A percentile compares a stretch with the other conserved stretches of the same genome.
These are phyloP conservation scores for Bruguiera parviflora DNA, from an alignment of 345 rosid species.

Conservation along the genomic window DNA sequence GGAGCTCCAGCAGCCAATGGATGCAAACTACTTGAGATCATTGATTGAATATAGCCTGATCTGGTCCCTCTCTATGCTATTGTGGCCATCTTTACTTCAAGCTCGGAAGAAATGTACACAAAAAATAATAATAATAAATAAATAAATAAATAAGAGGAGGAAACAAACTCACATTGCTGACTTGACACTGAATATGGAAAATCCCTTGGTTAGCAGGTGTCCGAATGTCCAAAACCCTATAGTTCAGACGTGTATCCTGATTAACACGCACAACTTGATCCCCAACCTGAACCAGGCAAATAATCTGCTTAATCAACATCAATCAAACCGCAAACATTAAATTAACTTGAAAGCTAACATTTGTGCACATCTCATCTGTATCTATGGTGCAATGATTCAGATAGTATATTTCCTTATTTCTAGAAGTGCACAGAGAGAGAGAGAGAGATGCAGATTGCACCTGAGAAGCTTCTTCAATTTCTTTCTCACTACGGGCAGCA, in stretches of 20 bases:
- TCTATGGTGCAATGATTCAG: not conserved
- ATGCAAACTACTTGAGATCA: not conserved
- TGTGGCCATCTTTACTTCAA: not conserved
- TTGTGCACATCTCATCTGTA: not conserved
- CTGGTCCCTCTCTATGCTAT: not conserved
- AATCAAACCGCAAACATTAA: not conserved
- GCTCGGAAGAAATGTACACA: not conserved
- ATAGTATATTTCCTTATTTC: too few relatives aligned
- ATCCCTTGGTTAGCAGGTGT: slow-evolving; percentile 83
- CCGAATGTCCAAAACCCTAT: slow-evolving; percentile 68
- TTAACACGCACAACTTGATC: slow-evolving; percentile 62
- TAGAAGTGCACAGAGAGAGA: not conserved
- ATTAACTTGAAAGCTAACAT: not conserved
- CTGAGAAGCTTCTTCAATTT: slow-evolving; percentile 62
- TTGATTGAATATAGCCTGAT: not conserved
- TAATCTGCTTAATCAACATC: slow-evolving; percentile 1
- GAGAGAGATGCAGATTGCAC: slow-evolving; percentile 21
- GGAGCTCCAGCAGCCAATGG: not conserved
- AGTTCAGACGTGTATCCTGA: slow-evolving; percentile 79
- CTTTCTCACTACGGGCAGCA: slow-evolving; percentile 74
- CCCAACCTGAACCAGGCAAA: slow-evolving; percentile 44
- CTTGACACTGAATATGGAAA: slow-evolving; percentile 60
- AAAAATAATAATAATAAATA: too few relatives aligned
- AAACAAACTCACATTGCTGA: slow-evolving; percentile 37
- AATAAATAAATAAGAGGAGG: not conserved